Percentiles rank a stretch among this genome's conserved stretches.
Evolutionary conservation across 305 asterid genomes (phyloP).

Genomic region (Fraxinus dipetala): DNA sequence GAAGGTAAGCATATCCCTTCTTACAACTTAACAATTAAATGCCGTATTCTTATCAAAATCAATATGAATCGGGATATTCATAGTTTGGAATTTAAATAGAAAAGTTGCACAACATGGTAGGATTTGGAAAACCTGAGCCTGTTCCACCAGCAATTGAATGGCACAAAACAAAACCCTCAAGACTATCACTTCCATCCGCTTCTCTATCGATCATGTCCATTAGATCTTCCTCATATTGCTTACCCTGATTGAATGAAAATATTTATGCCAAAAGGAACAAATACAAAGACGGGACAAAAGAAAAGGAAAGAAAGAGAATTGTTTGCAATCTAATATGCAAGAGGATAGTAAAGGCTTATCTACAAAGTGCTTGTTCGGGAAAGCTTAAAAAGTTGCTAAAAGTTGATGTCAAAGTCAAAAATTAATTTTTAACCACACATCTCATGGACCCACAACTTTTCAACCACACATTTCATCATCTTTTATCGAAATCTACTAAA

Average conservation of each 20-base stretch:
- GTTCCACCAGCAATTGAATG: slow-evolving; percentile 99
- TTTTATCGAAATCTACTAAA: no score
- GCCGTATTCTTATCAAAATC: slow-evolving; percentile 8
- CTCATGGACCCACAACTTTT: neutral
- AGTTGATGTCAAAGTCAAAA: neutral
- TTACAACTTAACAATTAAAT: neutral
- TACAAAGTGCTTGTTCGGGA: neutral
- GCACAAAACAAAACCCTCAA: slow-evolving; percentile 97
- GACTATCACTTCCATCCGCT: slow-evolving; percentile 99
- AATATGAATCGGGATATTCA: neutral
- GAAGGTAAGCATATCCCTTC: neutral
- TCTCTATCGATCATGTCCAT: slow-evolving; percentile 99
- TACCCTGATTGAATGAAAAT: slow-evolving; percentile 56
- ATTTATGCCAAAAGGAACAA: slow-evolving; percentile 16
- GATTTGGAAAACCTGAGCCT: slow-evolving; percentile 68
- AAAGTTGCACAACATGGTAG: slow-evolving; percentile 14
- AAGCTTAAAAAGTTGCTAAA: neutral
- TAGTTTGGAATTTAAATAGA: neutral
- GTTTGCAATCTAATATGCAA: neutral
- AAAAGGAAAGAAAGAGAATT: neutral
- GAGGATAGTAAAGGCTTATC: neutral
- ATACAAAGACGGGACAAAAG: neutral
- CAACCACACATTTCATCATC: neutral
- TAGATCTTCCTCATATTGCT: slow-evolving; percentile 92
- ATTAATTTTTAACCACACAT: neutral